Conservation (phyloP, 495 filamentous ascomycete genomes). For the Cryomyces minteri region DNA sequence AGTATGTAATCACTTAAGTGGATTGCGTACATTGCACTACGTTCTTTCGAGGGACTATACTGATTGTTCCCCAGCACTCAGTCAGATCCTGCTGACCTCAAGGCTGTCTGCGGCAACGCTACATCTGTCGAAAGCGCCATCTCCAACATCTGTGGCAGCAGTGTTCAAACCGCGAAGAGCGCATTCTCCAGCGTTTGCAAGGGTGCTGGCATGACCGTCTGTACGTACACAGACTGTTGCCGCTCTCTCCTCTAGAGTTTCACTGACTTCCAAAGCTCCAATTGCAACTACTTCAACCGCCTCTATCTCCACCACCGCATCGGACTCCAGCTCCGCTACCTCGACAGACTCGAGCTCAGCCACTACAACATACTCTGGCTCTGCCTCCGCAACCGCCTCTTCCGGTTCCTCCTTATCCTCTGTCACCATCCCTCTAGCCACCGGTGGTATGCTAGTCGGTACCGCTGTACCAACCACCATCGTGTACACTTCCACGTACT, state of each 20-base stretch:
- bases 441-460: no score
- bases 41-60: neutral
- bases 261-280: neutral
- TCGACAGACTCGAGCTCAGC: neutral
- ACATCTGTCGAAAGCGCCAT: slow-evolving; percentile 10
- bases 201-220: slow-evolving; percentile 13
- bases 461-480: no score
- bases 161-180: slow-evolving; percentile 9
- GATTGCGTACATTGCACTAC: no score
- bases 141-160: slow-evolving; percentile 11
- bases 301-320: slow-evolving; percentile 1
- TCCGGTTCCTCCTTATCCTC: neutral
- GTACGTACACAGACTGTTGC: slow-evolving; percentile 8
- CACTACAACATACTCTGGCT: neutral
- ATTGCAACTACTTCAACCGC: neutral
- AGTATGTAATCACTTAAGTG: slow-evolving; percentile 9
- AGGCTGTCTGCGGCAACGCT: slow-evolving; percentile 15
- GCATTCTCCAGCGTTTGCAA: slow-evolving; percentile 15
- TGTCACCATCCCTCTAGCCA: neutral
- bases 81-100: slow-evolving; percentile 16
- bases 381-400: neutral
- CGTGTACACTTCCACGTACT: no score
- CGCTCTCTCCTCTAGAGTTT: neutral
- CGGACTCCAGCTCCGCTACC: neutral
- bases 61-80: slow-evolving; percentile 16